These are phyloP conservation scores for Acorus calamus DNA, from an alignment of 106 monocot species.

Conservation along the genomic window DNA sequence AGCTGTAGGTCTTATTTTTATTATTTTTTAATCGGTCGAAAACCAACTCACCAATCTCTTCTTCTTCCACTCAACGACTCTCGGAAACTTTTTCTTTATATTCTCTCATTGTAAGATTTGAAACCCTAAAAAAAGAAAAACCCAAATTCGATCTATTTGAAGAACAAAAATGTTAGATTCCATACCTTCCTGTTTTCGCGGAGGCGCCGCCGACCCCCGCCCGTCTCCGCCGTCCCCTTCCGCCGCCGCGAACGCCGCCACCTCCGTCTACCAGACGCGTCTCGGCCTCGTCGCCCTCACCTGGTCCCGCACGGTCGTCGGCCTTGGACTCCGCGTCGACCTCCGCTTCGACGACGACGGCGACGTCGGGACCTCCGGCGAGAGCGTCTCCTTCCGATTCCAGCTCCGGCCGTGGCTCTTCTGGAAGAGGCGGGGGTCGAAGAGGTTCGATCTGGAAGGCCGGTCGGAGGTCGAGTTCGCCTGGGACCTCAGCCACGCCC, in stretches of 20 bases:
- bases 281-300: slow-evolving; percentile 47
- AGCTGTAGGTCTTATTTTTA: too few species aligned
- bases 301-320: slow-evolving; percentile 67
- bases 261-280: slow-evolving; percentile 73
- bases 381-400: slow-evolving; percentile 24
- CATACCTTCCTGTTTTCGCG: slow-evolving; percentile 35
- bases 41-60: too few species aligned
- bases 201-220: slow-evolving; percentile 6
- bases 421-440: slow-evolving; percentile 59
- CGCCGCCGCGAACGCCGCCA: slow-evolving; percentile 31
- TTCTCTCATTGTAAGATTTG: too few species aligned
- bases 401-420: slow-evolving; percentile 58
- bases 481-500: slow-evolving; percentile 64
- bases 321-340: slow-evolving; percentile 47
- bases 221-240: slow-evolving; percentile 9
- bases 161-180: neutral
- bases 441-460: slow-evolving; percentile 23
- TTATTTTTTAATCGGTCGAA: too few species aligned
- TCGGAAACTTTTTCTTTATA: too few species aligned
- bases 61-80: too few species aligned
- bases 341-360: slow-evolving; percentile 23
- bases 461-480: slow-evolving; percentile 26
- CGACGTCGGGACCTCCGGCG: slow-evolving; percentile 1
- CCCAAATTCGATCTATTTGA: too few species aligned
- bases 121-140: too few species aligned